phyloP scores from a whole-genome alignment of 176 grass and related monocot genomes.

The Rhynchospora tenuis region DNA sequence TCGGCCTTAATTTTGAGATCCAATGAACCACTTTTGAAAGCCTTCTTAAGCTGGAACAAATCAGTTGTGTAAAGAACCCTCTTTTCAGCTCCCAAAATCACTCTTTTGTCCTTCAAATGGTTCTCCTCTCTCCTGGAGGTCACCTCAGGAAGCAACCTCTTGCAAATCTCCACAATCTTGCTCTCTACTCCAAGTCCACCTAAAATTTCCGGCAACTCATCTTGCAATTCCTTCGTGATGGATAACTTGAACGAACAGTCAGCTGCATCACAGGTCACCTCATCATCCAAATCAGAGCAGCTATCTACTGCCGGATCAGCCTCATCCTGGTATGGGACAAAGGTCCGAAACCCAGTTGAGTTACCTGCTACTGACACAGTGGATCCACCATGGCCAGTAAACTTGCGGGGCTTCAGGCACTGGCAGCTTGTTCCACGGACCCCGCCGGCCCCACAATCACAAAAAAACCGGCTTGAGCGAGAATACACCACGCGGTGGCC shows the following conservation, averaged over 20 bases:
- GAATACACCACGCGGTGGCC: constrained; percentile 98
- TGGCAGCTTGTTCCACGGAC: constrained; percentile 89
- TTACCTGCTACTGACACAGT: constrained; percentile 30
- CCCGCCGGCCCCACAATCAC: constrained; percentile 94
- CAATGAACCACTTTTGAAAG: constrained; percentile 90
- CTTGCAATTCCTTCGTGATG: constrained; percentile 62
- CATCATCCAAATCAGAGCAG: constrained; percentile 95
- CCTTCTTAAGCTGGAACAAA: constrained; percentile 89
- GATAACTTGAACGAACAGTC: constrained; percentile 59
- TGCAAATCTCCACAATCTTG: constrained; percentile 72
- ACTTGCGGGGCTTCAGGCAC: constrained; percentile 92
- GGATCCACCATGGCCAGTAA: constrained; percentile 41
- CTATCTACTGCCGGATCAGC: constrained; percentile 67
- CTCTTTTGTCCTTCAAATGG: constrained; percentile 77
- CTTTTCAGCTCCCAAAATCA: constrained; percentile 69
- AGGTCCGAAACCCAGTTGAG: constrained; percentile 35
- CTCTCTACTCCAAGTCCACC: constrained; percentile 65
- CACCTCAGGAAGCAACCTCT: constrained; percentile 76
- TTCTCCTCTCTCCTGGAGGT: constrained; percentile 60
- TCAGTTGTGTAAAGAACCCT: constrained; percentile 47
- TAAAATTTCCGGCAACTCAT: constrained; percentile 56
- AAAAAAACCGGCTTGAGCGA: constrained; percentile 94
- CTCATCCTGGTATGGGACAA: constrained; percentile 68
- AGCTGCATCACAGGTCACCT: constrained; percentile 52
- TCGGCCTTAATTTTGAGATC: constrained; percentile 94